Evolutionary conservation across 495 filamentous ascomycete species (phyloP), one percentile per base, ranked within the genome.

Genomic region (Penicillium malachiteum): DNA sequence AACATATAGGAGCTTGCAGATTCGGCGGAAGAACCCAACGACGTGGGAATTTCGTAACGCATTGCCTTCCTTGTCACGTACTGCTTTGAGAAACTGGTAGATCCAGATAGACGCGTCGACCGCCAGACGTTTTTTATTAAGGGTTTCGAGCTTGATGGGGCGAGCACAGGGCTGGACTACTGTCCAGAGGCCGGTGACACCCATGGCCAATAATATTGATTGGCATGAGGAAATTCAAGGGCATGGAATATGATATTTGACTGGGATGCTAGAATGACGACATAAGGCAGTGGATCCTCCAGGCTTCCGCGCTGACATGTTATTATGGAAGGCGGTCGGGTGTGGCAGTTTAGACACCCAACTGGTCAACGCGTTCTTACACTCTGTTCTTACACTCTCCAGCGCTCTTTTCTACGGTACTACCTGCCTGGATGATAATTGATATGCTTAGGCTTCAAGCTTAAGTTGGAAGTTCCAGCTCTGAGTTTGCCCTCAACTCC

Each of bases 51-150:
- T 98, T 50, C 92, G 90, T 30, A 98, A 82, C 1, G 94, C 95
- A 65, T 98, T 96, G 38, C 94, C 94, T 74, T 98, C 94, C 65
- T 96, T 96, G 72, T 98, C 94, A 62, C 94, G 91, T 2, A 98
- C 95, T 14, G 94, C 94, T 75, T 98, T 98, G 57, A 98, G 82
- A 67, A 98, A 98, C 68, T 98, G 94, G 76, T 98, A 98, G 55
- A 98, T 97, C 94, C 94, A 98, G 65, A 97, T 98, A 3, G 91
- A 96, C 49, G 95, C 94, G 72, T 98, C 94, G 70, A 98, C 90
- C 31, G 94, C 94, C 55, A 98, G 85, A 18, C 94, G 90, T 69
- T 96, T 96, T 56, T 87, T 87, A 69, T 96, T 96, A 48, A 98
- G 86, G 1, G 94, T 96, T 67, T 95, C 91, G 61, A 98, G 88